phyloP scores from a whole-genome alignment of 2,329 filamentous ascomycete species.

The Geosmithia flava region DNA sequence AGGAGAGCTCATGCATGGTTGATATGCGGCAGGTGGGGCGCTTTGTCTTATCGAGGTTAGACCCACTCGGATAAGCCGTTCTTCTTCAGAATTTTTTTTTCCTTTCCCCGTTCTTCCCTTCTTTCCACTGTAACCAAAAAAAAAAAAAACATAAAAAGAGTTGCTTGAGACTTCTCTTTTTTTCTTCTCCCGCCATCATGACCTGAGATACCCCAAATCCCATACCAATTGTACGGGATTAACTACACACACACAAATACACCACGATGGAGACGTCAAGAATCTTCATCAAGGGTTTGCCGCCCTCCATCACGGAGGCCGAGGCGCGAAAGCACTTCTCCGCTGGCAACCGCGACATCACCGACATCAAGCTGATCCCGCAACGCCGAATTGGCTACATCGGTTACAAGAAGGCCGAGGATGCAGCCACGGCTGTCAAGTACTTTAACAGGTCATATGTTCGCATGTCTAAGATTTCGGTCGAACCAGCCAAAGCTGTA shows the following conservation, averaged over 20 bases:
- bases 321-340: constrained; percentile 87
- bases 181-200: background rate
- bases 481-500: constrained; percentile 78
- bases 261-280: constrained; percentile 9
- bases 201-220: background rate
- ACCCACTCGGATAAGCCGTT: background rate
- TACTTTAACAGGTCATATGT: constrained; percentile 96
- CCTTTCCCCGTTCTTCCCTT: background rate
- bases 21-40: background rate
- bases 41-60: background rate
- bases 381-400: constrained; percentile 90
- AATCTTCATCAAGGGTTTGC: constrained; percentile 71
- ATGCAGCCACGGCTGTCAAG: constrained; percentile 72
- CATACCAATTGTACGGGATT: background rate
- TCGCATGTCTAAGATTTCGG: constrained; percentile 85
- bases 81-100: background rate
- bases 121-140: background rate
- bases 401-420: constrained; percentile 74
- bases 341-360: constrained; percentile 58
- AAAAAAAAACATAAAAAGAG: background rate
- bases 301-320: constrained; percentile 71
- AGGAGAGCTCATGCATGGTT: background rate
- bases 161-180: background rate
- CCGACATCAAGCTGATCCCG: constrained; percentile 84
- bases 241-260: background rate